Base-by-base conservation (phyloP, 2,329 filamentous ascomycete species). In the Penicillium fuscoglaucum region DNA sequence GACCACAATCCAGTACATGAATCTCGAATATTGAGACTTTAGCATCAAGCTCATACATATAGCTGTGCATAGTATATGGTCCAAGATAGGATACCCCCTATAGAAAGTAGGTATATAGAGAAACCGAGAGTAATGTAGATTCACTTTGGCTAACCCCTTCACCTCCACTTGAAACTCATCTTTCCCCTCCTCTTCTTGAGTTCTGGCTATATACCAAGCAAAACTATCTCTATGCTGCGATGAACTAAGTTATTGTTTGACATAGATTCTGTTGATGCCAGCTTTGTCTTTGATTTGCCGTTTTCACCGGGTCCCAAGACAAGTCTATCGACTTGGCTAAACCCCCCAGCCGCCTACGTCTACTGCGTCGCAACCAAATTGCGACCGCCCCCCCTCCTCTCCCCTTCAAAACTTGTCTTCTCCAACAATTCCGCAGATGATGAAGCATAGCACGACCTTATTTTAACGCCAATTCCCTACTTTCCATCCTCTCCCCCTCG, bases 391-490 rank as follows among this genome's bases (percentile, higher is more conserved):
- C 44, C 50, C 57, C 53, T 48, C 57, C 53, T 48, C 50, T 55
- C 49, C 61, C 61, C 57, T 52, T 62, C 58, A 54, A 43, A 54
- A 54, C 55, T 55, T 57, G 47, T 44, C 55, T 58, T 58, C 53
- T 51, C 55, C 54, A 50, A 58, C 55, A 58, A 52, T 59, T 56
- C 28, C 54, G 54, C 57, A 48, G 62, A 71, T 64, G 58, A 73
- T 73, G 69, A 65, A 55, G 61, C 55, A 57, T 63, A 51, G 53
- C 56, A 59, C 60, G 65, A 51, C 31, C 39, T 59, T 51, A 58
- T 61, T 52, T 47, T 69, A 66, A 61, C 48, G 19, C 52, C 67
- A 66, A 68, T 68, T 64, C 60, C 51, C 54, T 61, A 54, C 43
- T 43, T 45, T 53, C 50, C 46, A 52, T 52, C 51, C 46, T 41